These are phyloP conservation scores for Ophiostoma himal-ulmi DNA, from an alignment of 2,329 filamentous ascomycete species.

Conservation along the genomic window DNA sequence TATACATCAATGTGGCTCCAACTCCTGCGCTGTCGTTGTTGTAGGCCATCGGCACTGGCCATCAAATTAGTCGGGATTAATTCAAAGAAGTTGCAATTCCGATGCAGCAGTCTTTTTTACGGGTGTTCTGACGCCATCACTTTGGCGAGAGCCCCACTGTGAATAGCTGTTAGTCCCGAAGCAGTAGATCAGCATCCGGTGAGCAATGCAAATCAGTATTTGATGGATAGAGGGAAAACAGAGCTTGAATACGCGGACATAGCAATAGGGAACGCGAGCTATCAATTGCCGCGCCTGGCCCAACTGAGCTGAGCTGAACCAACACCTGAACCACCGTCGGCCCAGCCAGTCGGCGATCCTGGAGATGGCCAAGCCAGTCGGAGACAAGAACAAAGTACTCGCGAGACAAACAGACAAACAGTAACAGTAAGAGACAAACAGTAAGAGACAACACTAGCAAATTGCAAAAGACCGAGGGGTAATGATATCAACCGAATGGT, in stretches of 20 bases:
- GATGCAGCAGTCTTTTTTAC: neutral
- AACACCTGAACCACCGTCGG: neutral
- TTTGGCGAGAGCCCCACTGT: neutral
- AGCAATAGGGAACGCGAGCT: neutral
- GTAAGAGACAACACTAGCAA: neutral
- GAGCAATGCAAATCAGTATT: neutral
- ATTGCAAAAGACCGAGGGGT: neutral
- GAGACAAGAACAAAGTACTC: conserved; percentile 9
- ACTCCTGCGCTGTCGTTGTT: neutral
- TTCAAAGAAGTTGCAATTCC: neutral
- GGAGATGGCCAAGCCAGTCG: neutral
- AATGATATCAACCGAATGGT: neutral
- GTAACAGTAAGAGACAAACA: too few relatives aligned
- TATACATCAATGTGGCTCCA: neutral
- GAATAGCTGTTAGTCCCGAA: conserved; percentile 2
- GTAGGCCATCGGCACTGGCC: neutral
- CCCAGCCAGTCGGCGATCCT: neutral
- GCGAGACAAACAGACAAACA: neutral
- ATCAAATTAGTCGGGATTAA: conserved; percentile 6
- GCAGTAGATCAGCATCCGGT: conserved; percentile 3
- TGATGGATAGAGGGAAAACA: neutral
- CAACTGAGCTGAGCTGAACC: neutral
- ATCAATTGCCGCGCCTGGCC: neutral
- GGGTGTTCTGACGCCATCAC: neutral
- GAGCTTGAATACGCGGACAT: neutral